Conservation (phyloP, 2,329 filamentous ascomycete species). For the Periconia macrospinosa region DNA sequence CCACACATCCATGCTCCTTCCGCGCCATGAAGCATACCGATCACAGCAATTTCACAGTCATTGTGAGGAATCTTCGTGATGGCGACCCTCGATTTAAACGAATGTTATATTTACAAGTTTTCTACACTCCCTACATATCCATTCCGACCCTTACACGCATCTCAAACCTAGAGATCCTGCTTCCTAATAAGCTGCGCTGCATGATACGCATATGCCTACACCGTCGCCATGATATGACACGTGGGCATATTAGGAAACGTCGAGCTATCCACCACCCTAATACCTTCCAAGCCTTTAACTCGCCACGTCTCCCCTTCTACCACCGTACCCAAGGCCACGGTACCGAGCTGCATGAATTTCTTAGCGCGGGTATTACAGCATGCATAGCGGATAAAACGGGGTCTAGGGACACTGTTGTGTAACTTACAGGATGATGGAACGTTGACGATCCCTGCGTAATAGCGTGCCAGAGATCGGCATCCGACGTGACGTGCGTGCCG, state of each 20-base stretch:
- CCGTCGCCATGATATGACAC: neutral
- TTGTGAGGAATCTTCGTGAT: too few relatives aligned
- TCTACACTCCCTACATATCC: too few relatives aligned
- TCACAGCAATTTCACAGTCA: too few relatives aligned
- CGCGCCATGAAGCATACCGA: too few relatives aligned
- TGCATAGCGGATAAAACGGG: too few relatives aligned
- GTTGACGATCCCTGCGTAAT: neutral
- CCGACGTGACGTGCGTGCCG: neutral
- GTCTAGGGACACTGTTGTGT: too few relatives aligned
- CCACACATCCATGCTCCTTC: too few relatives aligned
- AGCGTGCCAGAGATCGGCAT: neutral
- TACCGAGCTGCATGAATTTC: neutral
- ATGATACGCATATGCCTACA: neutral
- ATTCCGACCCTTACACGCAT: too few relatives aligned
- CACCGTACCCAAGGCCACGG: conserved; percentile 30
- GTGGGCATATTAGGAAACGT: conserved; percentile 6
- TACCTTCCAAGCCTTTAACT: conserved; percentile 52
- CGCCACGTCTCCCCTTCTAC: conserved; percentile 51
- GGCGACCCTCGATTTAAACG: too few relatives aligned
- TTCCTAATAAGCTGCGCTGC: neutral
- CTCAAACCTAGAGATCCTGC: too few relatives aligned
- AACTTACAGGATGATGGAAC: neutral
- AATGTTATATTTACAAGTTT: too few relatives aligned
- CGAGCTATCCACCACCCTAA: conserved; percentile 46
- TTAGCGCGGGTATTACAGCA: too few relatives aligned